These are phyloP conservation scores for Ceratobasidium sp. DNA, from an alignment of 1,284 basidiomycete genomes.

Conservation along the genomic window DNA sequence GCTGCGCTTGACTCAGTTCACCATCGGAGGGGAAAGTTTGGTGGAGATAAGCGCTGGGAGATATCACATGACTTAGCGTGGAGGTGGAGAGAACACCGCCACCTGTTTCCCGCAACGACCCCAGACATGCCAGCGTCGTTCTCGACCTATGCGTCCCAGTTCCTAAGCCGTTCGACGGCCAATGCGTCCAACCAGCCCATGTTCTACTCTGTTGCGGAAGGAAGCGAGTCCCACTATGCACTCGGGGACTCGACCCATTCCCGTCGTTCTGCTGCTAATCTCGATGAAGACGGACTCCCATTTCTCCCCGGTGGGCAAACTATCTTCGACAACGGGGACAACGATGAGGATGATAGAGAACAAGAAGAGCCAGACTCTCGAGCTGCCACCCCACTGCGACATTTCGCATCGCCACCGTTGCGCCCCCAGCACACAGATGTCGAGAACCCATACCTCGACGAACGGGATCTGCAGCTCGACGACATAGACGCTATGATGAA, in stretches of 20 bases:
- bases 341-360: conserved; percentile 65
- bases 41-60: background rate
- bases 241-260: conserved; percentile 36
- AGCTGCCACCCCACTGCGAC: conserved; percentile 26
- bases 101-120: conserved; percentile 30
- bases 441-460: conserved; percentile 46
- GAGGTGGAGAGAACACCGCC: background rate
- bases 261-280: conserved; percentile 36
- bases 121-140: conserved; percentile 41
- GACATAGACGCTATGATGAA: conserved; percentile 74
- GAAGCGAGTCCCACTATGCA: conserved; percentile 42
- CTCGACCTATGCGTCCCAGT: conserved; percentile 46
- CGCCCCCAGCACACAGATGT: conserved; percentile 35
- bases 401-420: conserved; percentile 42
- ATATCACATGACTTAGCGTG: conserved; percentile 16
- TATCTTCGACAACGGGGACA: conserved; percentile 57
- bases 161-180: conserved; percentile 44
- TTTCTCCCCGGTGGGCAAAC: conserved; percentile 41
- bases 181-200: conserved; percentile 42
- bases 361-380: conserved; percentile 53
- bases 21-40: background rate
- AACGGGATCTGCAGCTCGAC: conserved; percentile 47
- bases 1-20: no score
- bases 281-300: conserved; percentile 46
- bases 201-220: conserved; percentile 47